Evolutionary conservation across 768 basidiomycete genomes (phyloP), one percentile per base, ranked within the genome.

Genomic region (Serendipita sp.): DNA sequence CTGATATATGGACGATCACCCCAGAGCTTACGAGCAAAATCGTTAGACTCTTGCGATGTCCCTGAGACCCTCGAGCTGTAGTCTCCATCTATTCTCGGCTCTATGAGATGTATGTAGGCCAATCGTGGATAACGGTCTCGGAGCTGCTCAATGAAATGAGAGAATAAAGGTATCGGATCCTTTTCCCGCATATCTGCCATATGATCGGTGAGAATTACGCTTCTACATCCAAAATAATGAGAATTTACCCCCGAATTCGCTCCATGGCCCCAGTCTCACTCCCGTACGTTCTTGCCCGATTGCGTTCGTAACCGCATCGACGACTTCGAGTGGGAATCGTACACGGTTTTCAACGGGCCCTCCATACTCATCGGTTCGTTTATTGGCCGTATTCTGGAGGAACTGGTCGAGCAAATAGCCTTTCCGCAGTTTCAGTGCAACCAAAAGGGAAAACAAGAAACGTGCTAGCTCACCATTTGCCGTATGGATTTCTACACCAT

Each of bases 361-460:
- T 0, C 88, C 88, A 71, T 85, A 90, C 51, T 78, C 74, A 70
- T 88, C 86, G 4, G 78, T 81, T 15, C 85, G 78, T 3, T 77
- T 69, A 71, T 88, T 87, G 41, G 75, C 75, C n/a, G 75, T 70
- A 32, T 79, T 75, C 68, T 85, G 82, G 8, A 83, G 66, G 75
- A 88, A 86, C 70, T 87, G 83, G 69, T 87, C 82, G 15, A 78
- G 64, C 10, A 84, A 65, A 67, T 75, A 78, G 0, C 79, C 79
- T 63, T 48, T 35, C 24, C 16, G 53, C 45, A 60, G n/a, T 51
- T 64, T 41, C 38, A 4, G 13, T 13, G 38, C 13, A 3, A 41
- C 4, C 13, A 41, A 41, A 41, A 13, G 13, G 38, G 38, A 47
- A 24, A n/a, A n/a, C n/a, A n/a, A n/a, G n/a, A n/a, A n/a, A n/a